Evolutionary conservation across 2,329 filamentous ascomycete genomes (phyloP).

Genomic region (Apiospora aurea): DNA sequence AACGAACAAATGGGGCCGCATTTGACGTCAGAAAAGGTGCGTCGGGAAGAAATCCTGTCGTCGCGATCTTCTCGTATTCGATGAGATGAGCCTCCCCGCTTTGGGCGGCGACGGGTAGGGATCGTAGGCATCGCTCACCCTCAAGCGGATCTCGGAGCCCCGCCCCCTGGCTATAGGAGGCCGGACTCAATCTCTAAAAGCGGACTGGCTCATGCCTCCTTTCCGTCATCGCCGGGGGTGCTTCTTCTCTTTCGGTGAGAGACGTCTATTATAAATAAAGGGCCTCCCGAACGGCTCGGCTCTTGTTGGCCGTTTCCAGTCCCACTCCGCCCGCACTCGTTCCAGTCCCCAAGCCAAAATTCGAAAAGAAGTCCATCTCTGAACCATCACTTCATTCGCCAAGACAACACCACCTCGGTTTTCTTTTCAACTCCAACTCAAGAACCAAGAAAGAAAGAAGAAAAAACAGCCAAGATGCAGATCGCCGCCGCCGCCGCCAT

Average conservation of each 20-base stretch:
- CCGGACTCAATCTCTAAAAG: background rate
- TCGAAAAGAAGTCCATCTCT: conserved; percentile 1
- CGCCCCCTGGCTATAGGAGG: background rate
- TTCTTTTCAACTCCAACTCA: too few relatives aligned
- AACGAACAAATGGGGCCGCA: background rate
- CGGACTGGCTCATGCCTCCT: background rate
- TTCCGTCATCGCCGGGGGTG: background rate
- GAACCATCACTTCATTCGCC: background rate
- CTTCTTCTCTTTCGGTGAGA: background rate
- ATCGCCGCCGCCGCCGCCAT: background rate
- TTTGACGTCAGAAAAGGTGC: background rate
- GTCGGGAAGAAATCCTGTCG: background rate
- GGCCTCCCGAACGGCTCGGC: background rate
- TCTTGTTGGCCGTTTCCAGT: background rate
- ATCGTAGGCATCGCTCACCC: conserved; percentile 1
- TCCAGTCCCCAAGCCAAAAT: background rate
- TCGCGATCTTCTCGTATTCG: background rate
- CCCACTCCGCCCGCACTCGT: background rate
- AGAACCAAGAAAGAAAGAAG: background rate
- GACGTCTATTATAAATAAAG: background rate
- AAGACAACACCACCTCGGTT: too few relatives aligned
- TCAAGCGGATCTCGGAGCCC: background rate
- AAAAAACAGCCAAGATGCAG: background rate
- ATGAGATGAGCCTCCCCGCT: background rate
- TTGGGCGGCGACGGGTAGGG: background rate